phyloP scores from a whole-genome alignment of 2,329 filamentous ascomycete genomes.

The Penicillium frequentans region DNA sequence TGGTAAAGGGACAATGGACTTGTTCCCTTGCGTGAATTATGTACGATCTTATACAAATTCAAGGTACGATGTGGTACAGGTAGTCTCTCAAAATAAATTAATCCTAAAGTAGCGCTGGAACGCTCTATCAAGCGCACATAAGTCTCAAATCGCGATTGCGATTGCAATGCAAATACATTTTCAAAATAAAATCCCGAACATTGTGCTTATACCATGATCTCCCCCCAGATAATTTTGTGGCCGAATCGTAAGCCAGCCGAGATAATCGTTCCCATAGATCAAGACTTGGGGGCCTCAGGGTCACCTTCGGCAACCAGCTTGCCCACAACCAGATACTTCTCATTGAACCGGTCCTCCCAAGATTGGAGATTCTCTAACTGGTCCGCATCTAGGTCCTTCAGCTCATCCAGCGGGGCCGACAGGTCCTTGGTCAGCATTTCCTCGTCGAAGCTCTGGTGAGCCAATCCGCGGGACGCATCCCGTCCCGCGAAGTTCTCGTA shows the following conservation, averaged over 20 bases:
- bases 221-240: neutral
- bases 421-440: conserved; percentile 93
- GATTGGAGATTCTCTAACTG: conserved; percentile 80
- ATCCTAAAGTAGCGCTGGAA: neutral
- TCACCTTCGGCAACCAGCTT: conserved; percentile 70
- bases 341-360: conserved; percentile 90
- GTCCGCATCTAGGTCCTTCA: conserved; percentile 69
- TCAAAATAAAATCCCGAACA: neutral
- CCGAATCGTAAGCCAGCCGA: neutral
- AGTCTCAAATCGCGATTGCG: neutral
- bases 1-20: no score
- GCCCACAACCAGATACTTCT: conserved; percentile 96
- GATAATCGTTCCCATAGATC: neutral
- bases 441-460: conserved; percentile 89
- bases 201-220: neutral
- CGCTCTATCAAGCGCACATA: neutral
- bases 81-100: neutral
- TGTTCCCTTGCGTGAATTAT: neutral
- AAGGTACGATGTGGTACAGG: neutral
- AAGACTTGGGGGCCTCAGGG: conserved; percentile 35
- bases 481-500: conserved; percentile 96
- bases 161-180: neutral
- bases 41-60: neutral
- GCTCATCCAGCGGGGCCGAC: conserved; percentile 74
- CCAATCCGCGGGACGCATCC: conserved; percentile 84